Percentiles rank a stretch among this genome's conserved stretches.
phyloP scores from a whole-genome alignment of 2,329 filamentous ascomycete genomes.

The Verticillium nubilum region DNA sequence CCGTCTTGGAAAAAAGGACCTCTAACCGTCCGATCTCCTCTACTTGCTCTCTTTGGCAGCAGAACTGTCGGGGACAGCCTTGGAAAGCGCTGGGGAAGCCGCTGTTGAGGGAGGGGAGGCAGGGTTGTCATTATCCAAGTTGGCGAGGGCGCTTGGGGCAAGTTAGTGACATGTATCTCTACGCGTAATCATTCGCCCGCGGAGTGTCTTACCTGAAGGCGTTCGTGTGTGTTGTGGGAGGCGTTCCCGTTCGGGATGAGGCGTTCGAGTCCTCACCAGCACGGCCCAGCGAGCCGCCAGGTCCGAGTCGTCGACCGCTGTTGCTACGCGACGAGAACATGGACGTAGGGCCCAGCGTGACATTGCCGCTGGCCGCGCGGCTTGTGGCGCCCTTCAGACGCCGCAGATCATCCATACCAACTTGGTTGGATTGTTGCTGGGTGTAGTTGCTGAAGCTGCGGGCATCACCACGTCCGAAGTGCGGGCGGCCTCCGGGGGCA shows the following conservation, averaged over 20 bases:
- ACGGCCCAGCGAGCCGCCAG: slow-evolving; percentile 65
- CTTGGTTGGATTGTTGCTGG: slow-evolving; percentile 74
- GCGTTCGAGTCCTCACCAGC: slow-evolving; percentile 79
- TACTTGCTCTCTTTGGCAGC: slow-evolving; percentile 37
- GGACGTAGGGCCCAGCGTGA: slow-evolving; percentile 73
- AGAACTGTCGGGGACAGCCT: slow-evolving; percentile 49
- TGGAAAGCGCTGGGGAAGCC: slow-evolving; percentile 61
- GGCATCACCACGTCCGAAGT: slow-evolving; percentile 77
- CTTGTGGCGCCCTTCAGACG: slow-evolving; percentile 58
- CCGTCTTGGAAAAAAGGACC: slow-evolving; percentile 21
- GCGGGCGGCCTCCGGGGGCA: slow-evolving; percentile 61
- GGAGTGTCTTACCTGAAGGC: slow-evolving; percentile 74
- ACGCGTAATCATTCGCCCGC: neutral
- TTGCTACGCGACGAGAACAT: slow-evolving; percentile 88
- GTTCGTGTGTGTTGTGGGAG: slow-evolving; percentile 75
- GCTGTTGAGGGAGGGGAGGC: slow-evolving; percentile 66
- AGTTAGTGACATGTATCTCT: neutral
- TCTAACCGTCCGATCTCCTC: slow-evolving; percentile 8
- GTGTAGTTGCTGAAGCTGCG: slow-evolving; percentile 74
- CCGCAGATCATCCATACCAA: slow-evolving; percentile 86
- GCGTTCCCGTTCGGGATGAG: slow-evolving; percentile 86
- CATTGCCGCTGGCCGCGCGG: slow-evolving; percentile 56
- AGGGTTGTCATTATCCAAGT: slow-evolving; percentile 57
- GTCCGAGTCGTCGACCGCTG: slow-evolving; percentile 77
- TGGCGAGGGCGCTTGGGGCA: slow-evolving; percentile 50